Conservation (phyloP, 805 yeast genomes). For the Yarrowia sp. region DNA sequence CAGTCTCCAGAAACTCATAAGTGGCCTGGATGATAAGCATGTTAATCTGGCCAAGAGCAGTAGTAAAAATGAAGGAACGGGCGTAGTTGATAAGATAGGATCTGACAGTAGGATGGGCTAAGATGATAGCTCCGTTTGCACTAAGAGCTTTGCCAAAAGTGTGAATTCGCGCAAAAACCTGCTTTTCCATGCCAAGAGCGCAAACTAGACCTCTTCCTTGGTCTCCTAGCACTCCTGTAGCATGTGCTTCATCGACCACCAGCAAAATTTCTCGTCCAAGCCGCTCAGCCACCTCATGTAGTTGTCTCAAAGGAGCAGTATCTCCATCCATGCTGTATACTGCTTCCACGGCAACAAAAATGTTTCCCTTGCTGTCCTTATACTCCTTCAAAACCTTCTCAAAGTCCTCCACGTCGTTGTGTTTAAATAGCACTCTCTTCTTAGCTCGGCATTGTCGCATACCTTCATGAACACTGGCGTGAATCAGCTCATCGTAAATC, state of each 20-base stretch:
- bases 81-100: conserved; percentile 33
- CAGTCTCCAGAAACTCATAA: conserved; percentile 27
- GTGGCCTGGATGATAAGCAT: conserved; percentile 32
- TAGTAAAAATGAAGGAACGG: conserved; percentile 34
- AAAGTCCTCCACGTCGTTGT: conserved; percentile 30
- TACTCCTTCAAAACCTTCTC: neutral
- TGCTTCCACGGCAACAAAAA: conserved; percentile 33
- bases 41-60: conserved; percentile 30
- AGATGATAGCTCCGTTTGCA: conserved; percentile 33
- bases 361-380: conserved; percentile 18
- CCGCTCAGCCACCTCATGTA: neutral
- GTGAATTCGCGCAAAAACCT: conserved; percentile 31
- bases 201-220: conserved; percentile 60
- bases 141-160: conserved; percentile 35
- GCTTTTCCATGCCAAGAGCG: conserved; percentile 29
- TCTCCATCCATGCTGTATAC: conserved; percentile 37
- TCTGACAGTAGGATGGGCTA: conserved; percentile 29
- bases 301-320: conserved; percentile 29
- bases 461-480: conserved; percentile 36
- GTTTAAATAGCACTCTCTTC: conserved; percentile 26
- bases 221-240: conserved; percentile 87
- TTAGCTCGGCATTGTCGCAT: conserved; percentile 31
- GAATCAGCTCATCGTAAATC: conserved; percentile 34
- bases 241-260: conserved; percentile 84
- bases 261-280: neutral